Evolutionary conservation across 208 protist genomes (phyloP).

Genomic region (Leishmania amazonensis): DNA sequence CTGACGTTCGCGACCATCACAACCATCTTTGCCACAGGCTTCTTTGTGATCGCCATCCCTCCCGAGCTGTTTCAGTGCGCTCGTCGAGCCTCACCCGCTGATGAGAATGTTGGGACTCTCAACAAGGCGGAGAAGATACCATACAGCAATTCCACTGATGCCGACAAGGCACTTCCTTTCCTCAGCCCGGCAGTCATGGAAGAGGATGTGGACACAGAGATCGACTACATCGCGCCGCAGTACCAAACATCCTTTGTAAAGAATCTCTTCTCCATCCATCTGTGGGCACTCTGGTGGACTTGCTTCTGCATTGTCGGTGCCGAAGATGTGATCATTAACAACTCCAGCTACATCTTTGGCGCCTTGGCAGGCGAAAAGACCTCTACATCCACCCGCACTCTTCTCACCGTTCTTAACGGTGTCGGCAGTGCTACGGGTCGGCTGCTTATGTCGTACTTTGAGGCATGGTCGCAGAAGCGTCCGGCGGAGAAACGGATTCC

Average conservation of each 20-base stretch:
- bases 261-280: slow-evolving; percentile 32
- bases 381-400: slow-evolving; percentile 25
- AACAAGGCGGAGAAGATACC: neutral
- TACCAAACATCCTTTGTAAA: slow-evolving; percentile 42
- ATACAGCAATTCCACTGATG: neutral
- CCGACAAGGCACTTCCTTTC: slow-evolving; percentile 9
- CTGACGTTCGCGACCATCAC: slow-evolving; percentile 42
- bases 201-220: slow-evolving; percentile 24
- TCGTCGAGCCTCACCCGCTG: neutral
- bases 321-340: slow-evolving; percentile 45
- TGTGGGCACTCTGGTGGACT: slow-evolving; percentile 38
- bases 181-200: neutral
- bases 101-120: neutral
- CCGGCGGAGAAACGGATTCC: slow-evolving; percentile 52
- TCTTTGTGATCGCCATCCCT: slow-evolving; percentile 33
- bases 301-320: slow-evolving; percentile 32
- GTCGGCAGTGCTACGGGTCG: slow-evolving; percentile 47
- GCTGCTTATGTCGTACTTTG: slow-evolving; percentile 45
- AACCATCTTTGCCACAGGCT: slow-evolving; percentile 30
- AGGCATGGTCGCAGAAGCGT: slow-evolving; percentile 44
- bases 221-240: slow-evolving; percentile 59
- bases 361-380: slow-evolving; percentile 41
- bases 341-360: slow-evolving; percentile 42
- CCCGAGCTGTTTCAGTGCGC: neutral
- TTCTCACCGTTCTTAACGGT: slow-evolving; percentile 50